Base-by-base conservation (phyloP, 441 rosid species). In the Adansonia madagascariensis region DNA sequence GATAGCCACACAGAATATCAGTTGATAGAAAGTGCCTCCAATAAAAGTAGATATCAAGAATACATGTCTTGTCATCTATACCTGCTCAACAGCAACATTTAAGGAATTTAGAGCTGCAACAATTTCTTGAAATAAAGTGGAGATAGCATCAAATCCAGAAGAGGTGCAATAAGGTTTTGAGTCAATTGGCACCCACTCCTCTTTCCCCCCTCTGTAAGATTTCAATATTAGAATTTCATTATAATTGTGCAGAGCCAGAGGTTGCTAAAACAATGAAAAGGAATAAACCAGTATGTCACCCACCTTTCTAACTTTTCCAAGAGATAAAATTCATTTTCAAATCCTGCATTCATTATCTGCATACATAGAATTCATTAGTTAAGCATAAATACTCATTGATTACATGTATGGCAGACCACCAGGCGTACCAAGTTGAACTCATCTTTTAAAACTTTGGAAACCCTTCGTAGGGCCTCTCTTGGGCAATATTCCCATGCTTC, bases 401-500 rank as follows among this genome's bases (percentile, higher is more conserved):
- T 18, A 65, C 52, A 61, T 41, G 65, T 46, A 63, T 64, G 18
- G 65, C 52, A 49, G 14, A 18, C 27, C 27, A 73, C 71, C 62
- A 6, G 6, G 49, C 82, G n/a, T 85, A 95, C 99, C 97, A 96
- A 82, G 80, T 91, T 80, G 80, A 94, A 96, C 82, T 96, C 97
- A 55, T 94, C 94, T 84, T 91, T 89, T 55, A 96, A 82, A 81
- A 91, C 84, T 75, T 88, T 90, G 57, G 87, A 75, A 78, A 86
- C 89, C 74, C 91, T 91, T 78, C 94, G 83, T 79, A 96, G 84
- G 81, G 98, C 87, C 57, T 90, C 97, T 80, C 98, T 90, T 63
- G 99, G 98, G 85, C 99, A 94, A 77, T 92, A 96, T 43, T 91
- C 99, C 99, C 98, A 96, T 79, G 94, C 80, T 86, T 90, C 84